These are phyloP conservation scores for Conticribra guillardii DNA, from an alignment of 108 stramenopile genomes.

Conservation along the genomic window DNA sequence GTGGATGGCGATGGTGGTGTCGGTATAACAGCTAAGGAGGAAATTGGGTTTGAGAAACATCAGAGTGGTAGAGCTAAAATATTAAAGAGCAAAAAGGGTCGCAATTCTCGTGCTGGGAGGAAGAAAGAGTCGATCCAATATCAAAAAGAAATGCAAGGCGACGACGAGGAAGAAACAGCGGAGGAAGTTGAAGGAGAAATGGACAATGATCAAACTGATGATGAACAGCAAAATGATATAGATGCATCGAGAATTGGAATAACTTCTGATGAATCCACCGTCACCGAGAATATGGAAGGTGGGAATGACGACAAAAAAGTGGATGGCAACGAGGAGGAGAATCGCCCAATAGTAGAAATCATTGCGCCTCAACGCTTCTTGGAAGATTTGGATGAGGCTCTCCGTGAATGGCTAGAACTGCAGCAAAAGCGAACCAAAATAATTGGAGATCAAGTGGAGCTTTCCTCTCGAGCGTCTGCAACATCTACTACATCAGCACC, in stretches of 20 bases:
- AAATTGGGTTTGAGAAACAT: background rate
- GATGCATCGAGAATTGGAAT: no score
- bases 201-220: background rate
- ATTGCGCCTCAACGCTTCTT: slow-evolving; percentile 37
- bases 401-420: slow-evolving; percentile 25
- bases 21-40: background rate
- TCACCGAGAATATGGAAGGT: no score
- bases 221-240: no score
- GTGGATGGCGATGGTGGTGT: background rate
- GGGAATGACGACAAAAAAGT: no score
- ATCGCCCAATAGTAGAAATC: slow-evolving; percentile 26
- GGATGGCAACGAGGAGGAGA: no score
- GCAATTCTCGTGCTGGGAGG: background rate
- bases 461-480: no score
- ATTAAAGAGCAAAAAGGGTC: background rate
- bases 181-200: slow-evolving; percentile 16
- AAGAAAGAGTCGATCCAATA: background rate
- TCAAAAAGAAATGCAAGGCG: background rate
- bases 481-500: no score
- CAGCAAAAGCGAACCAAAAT: slow-evolving; percentile 4
- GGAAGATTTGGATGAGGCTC: slow-evolving; percentile 30
- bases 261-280: no score
- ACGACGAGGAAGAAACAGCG: background rate
- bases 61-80: background rate
- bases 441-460: no score